A percentile compares a stretch with the other conserved stretches of the same genome.
Evolutionary conservation across 495 filamentous ascomycete genomes (phyloP).

Genomic region (Penicillium malachiteum): DNA sequence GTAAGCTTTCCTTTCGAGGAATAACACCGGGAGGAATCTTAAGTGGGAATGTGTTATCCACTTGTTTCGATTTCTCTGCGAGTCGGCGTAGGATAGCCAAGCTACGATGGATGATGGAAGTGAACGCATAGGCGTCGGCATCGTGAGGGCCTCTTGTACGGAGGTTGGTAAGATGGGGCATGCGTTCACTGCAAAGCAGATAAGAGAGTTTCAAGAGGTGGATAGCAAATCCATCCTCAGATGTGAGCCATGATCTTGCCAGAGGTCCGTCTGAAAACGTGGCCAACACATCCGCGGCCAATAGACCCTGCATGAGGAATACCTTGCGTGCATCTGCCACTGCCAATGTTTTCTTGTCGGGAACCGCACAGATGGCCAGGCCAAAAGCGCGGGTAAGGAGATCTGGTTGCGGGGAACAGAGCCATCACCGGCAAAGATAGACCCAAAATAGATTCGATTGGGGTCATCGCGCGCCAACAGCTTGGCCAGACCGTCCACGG

Average conservation of each 20-base stretch:
- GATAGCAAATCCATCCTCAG: conserved; percentile 79
- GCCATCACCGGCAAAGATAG: conserved; percentile 74
- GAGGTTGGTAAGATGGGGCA: conserved; percentile 34
- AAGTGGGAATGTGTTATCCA: conserved; percentile 43
- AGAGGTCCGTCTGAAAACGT: conserved; percentile 68
- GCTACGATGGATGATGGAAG: conserved; percentile 65
- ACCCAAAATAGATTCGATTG: conserved; percentile 77
- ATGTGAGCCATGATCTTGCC: conserved; percentile 79
- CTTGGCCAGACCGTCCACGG: conserved; percentile 88
- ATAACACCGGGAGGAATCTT: conserved; percentile 62
- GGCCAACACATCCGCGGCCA: conserved; percentile 86
- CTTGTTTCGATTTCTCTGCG: conserved; percentile 68
- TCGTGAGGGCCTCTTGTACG: conserved; percentile 39
- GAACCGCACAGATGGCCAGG: conserved; percentile 80
- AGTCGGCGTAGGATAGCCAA: conserved; percentile 67
- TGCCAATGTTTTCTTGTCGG: conserved; percentile 61
- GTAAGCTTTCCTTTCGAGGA: conserved; percentile 67
- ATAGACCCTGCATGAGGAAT: conserved; percentile 82
- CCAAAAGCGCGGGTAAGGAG: conserved; percentile 87
- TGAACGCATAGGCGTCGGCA: conserved; percentile 45
- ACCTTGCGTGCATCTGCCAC: conserved; percentile 81
- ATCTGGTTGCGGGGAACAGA: conserved; percentile 64
- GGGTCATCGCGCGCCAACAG: conserved; percentile 91
- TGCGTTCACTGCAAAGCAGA: conserved; percentile 61
- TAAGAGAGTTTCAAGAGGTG: conserved; percentile 73